phyloP scores from a whole-genome alignment of 495 filamentous ascomycete genomes.

The Antarctomyces pellizariae region DNA sequence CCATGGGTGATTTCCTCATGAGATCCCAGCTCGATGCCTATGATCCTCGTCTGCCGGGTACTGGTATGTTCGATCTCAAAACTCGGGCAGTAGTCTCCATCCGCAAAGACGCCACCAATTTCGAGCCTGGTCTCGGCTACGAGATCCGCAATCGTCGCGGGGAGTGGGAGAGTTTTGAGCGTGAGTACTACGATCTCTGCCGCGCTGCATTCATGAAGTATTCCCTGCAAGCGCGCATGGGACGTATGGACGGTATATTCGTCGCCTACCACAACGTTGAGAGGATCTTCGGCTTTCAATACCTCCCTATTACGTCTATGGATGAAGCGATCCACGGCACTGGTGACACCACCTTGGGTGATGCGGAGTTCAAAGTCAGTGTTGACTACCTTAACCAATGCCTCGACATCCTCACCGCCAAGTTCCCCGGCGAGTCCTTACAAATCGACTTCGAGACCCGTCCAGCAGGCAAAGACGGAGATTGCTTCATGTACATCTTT shows the following conservation, averaged over 20 bases:
- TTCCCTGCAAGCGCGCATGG: constrained; percentile 84
- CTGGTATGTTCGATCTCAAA: constrained; percentile 93
- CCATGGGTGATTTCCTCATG: constrained; percentile 75
- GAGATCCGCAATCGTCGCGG: constrained; percentile 57
- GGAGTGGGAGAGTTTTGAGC: constrained; percentile 71
- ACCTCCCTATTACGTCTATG: constrained; percentile 69
- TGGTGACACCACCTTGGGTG: constrained; percentile 37
- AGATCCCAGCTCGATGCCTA: constrained; percentile 88
- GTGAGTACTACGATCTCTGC: constrained; percentile 95
- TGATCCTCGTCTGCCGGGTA: constrained; percentile 66
- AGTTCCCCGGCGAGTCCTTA: constrained; percentile 51
- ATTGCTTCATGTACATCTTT: constrained; percentile 68
- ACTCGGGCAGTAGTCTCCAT: constrained; percentile 78
- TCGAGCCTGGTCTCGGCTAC: constrained; percentile 60
- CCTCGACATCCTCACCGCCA: constrained; percentile 45
- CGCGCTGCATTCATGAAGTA: constrained; percentile 90
- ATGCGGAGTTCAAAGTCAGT: constrained; percentile 69
- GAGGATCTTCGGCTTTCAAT: constrained; percentile 95
- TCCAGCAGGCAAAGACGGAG: constrained; percentile 15
- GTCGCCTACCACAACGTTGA: constrained; percentile 93
- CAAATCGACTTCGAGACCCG: constrained; percentile 76
- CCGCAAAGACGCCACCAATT: constrained; percentile 56
- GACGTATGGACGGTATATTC: constrained; percentile 96
- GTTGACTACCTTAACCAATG: constrained; percentile 53
- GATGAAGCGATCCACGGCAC: constrained; percentile 64